phyloP scores from a whole-genome alignment of 306 rosid genomes.

The Trifolium pratense region DNA sequence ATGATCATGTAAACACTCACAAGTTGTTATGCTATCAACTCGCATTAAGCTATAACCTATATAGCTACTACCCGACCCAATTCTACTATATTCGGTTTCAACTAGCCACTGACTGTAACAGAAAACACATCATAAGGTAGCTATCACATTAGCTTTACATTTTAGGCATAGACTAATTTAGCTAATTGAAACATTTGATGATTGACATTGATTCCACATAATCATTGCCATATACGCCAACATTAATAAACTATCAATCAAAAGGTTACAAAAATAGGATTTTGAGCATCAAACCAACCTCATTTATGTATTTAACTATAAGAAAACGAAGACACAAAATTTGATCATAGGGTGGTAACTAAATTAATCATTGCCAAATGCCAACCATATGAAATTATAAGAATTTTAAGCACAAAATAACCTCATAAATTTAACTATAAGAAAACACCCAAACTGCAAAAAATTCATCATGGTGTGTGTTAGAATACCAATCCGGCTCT shows the following conservation, averaged over 20 bases:
- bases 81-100: background rate
- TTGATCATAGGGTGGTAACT: background rate
- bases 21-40: too few relatives aligned
- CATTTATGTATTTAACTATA: background rate
- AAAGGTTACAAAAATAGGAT: background rate
- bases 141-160: background rate
- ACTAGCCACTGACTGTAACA: background rate
- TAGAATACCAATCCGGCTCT: too few relatives aligned
- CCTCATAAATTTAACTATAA: background rate
- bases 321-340: background rate
- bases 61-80: too few relatives aligned
- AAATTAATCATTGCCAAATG: background rate
- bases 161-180: background rate
- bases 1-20: too few relatives aligned
- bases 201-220: too few relatives aligned
- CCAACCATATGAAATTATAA: too few relatives aligned
- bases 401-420: background rate
- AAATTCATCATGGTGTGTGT: background rate
- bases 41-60: background rate
- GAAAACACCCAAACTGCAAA: background rate
- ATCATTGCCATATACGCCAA: background rate
- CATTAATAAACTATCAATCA: background rate
- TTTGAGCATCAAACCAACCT: conserved; percentile 1
- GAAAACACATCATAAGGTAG: background rate
- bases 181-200: too few relatives aligned